Evolutionary conservation across 306 rosid genomes (phyloP).

Genomic region (Gastrolobium villosum): DNA sequence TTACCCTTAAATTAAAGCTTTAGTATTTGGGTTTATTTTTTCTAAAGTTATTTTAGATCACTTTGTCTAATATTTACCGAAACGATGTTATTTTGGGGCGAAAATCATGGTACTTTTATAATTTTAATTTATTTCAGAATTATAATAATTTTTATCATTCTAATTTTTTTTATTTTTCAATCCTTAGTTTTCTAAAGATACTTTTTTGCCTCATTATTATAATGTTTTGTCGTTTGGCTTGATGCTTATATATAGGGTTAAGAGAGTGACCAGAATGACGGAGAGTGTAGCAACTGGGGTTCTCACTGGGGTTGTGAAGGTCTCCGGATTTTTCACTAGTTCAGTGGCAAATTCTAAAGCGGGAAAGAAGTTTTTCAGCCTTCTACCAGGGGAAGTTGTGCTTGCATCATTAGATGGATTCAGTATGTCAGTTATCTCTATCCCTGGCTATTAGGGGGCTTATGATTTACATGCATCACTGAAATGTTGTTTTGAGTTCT

Average conservation of each 20-base stretch:
- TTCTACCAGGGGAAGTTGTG: slow-evolving; percentile 85
- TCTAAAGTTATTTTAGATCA: too few species aligned
- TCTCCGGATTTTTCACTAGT: slow-evolving; percentile 81
- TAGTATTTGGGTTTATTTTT: too few species aligned
- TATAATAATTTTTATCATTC: too few species aligned
- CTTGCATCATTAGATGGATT: slow-evolving; percentile 98
- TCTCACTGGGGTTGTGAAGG: slow-evolving; percentile 86
- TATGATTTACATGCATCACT: not conserved
- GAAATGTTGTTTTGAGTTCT: slow-evolving; percentile 26
- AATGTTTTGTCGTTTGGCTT: slow-evolving; percentile 38
- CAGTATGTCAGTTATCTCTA: slow-evolving; percentile 64
- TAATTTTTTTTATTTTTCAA: too few species aligned
- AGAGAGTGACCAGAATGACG: slow-evolving; percentile 82
- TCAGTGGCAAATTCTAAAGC: slow-evolving; percentile 75
- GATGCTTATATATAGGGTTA: slow-evolving; percentile 70
- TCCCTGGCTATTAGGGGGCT: slow-evolving; percentile 10
- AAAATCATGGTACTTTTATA: too few species aligned
- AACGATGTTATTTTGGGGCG: too few species aligned
- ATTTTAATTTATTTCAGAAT: too few species aligned
- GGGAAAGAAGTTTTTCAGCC: slow-evolving; percentile 78
- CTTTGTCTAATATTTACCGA: too few species aligned
- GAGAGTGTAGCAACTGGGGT: slow-evolving; percentile 91
- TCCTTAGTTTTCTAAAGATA: too few species aligned
- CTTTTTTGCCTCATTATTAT: too few species aligned
- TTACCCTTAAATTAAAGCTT: too few species aligned